These are phyloP conservation scores for Sphagnum tenellum DNA, from an alignment of 225 moss, liverwort and hornwort genomes.

Conservation along the genomic window DNA sequence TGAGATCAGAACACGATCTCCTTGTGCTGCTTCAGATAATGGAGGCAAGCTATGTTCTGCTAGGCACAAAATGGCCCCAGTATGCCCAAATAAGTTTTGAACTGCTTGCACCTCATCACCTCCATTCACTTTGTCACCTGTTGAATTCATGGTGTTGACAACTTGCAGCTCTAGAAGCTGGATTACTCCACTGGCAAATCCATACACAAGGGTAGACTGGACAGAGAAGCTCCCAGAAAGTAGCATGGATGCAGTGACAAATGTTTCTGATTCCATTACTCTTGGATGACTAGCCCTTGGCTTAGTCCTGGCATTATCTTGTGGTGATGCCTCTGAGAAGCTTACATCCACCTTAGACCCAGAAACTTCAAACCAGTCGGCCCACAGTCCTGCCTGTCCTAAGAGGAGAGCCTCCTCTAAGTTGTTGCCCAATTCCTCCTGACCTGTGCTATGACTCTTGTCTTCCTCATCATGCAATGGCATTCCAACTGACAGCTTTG, in stretches of 20 bases:
- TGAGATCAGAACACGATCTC: conserved; percentile 2
- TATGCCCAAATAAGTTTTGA: conserved; percentile 4
- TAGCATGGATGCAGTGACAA: conserved; percentile 9
- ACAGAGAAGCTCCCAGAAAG: conserved; percentile 6
- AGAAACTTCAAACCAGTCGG: conserved; percentile 4
- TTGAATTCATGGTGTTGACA: not conserved
- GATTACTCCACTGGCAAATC: conserved; percentile 10
- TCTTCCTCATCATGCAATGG: not conserved
- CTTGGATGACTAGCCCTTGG: not conserved
- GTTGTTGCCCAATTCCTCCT: not conserved
- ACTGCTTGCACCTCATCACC: not conserved
- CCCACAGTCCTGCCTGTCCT: conserved; percentile 1
- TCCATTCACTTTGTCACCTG: not conserved
- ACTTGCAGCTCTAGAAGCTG: conserved; percentile 6
- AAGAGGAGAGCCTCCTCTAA: not conserved
- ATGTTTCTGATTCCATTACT: not conserved
- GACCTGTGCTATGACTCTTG: not conserved
- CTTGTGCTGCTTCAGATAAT: not conserved
- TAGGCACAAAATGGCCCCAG: conserved; percentile 6
- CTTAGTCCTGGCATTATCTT: not conserved
- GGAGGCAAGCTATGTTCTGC: conserved; percentile 8
- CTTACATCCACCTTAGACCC: not conserved
- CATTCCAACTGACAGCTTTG: not conserved
- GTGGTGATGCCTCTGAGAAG: not conserved
- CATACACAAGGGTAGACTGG: conserved; percentile 7